phyloP scores from a whole-genome alignment of 768 basidiomycete species.

The Fibroporia radiculosa region DNA sequence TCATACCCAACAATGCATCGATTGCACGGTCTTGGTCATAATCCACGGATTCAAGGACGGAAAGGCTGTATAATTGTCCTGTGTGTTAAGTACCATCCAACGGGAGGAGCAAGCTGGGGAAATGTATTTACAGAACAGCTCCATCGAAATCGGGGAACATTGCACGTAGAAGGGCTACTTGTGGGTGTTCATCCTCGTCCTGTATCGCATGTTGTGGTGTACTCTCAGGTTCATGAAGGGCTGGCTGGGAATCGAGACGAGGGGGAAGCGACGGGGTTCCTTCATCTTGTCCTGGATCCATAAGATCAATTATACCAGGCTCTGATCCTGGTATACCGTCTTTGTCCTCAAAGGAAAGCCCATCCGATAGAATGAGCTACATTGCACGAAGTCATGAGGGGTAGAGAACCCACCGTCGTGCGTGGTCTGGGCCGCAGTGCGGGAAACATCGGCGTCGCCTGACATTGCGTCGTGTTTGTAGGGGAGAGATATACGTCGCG shows the following conservation, averaged over 20 bases:
- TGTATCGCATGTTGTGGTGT: not conserved
- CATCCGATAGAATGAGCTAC: too few relatives aligned
- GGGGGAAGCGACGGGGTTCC: conserved; percentile 14
- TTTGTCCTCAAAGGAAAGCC: too few relatives aligned
- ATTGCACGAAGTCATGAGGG: too few relatives aligned
- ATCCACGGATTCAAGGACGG: conserved; percentile 66
- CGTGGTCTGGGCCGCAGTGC: too few relatives aligned
- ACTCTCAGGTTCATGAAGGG: not conserved
- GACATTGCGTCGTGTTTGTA: too few relatives aligned
- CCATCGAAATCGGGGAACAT: conserved; percentile 83
- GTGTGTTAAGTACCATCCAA: not conserved
- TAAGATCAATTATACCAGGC: too few relatives aligned
- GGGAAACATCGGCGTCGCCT: too few relatives aligned
- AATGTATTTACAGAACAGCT: conserved; percentile 46
- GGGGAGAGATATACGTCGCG: too few relatives aligned
- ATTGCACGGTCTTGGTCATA: conserved; percentile 70
- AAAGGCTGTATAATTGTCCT: conserved; percentile 34
- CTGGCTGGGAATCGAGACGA: conserved; percentile 5
- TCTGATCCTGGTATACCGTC: too few relatives aligned
- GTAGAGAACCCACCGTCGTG: too few relatives aligned
- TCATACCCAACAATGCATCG: conserved; percentile 77
- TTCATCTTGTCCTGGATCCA: not conserved
- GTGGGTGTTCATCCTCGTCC: conserved; percentile 29
- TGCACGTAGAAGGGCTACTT: conserved; percentile 45
- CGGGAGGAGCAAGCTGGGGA: not conserved